phyloP scores from a whole-genome alignment of 2,329 filamentous ascomycete genomes.

The Geosmithia morbida region DNA sequence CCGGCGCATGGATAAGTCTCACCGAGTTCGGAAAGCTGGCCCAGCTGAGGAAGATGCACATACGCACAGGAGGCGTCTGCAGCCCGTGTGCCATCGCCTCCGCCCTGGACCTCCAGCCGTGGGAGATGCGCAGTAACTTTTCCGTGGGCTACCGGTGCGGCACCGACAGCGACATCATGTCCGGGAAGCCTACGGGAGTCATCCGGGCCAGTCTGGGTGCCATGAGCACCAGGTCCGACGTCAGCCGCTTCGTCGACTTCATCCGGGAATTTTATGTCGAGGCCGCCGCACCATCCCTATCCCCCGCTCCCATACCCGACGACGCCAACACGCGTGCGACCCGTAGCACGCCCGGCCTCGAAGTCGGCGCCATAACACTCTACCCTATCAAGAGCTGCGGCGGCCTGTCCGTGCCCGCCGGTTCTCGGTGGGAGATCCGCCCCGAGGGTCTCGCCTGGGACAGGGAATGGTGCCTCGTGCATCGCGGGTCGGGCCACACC shows the following conservation, averaged over 20 bases:
- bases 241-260: slow-evolving; percentile 58
- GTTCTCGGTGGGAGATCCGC: slow-evolving; percentile 58
- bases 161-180: slow-evolving; percentile 57
- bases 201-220: slow-evolving; percentile 77
- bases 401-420: slow-evolving; percentile 54
- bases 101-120: slow-evolving; percentile 57
- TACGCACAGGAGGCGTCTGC: slow-evolving; percentile 80
- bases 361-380: slow-evolving; percentile 52
- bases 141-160: slow-evolving; percentile 76
- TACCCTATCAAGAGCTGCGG: slow-evolving; percentile 95
- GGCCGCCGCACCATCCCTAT: background rate
- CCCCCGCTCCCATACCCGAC: background rate
- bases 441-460: slow-evolving; percentile 86
- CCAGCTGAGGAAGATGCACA: slow-evolving; percentile 61
- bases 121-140: slow-evolving; percentile 77
- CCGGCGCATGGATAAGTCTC: slow-evolving; percentile 64
- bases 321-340: background rate
- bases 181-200: slow-evolving; percentile 76
- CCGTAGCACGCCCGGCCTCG: background rate
- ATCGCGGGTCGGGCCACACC: slow-evolving; percentile 69
- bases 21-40: slow-evolving; percentile 81
- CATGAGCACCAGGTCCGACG: slow-evolving; percentile 70
- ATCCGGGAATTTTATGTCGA: slow-evolving; percentile 51
- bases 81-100: slow-evolving; percentile 78
- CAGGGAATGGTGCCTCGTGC: slow-evolving; percentile 89